Evolutionary conservation across 768 basidiomycete species (phyloP).

Genomic region (Amanita jacksonii): DNA sequence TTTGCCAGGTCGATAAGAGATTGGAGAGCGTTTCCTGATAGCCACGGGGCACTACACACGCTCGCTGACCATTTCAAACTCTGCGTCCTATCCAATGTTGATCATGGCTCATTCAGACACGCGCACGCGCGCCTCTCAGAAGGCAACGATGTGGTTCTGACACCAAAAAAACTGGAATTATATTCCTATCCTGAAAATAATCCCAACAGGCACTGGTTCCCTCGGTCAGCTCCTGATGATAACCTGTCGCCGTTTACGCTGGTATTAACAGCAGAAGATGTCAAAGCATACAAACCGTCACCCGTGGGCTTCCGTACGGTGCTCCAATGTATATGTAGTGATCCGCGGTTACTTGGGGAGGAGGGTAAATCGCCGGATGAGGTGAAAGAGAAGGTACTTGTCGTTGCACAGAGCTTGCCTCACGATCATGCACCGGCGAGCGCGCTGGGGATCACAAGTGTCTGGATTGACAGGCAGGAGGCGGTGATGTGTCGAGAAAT

Average conservation of each 20-base stretch:
- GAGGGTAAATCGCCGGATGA: slow-evolving; percentile 16
- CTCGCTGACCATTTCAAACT: slow-evolving; percentile 60
- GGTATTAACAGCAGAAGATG: slow-evolving; percentile 63
- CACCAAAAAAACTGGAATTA: slow-evolving; percentile 15
- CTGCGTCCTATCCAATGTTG: slow-evolving; percentile 70
- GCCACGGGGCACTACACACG: slow-evolving; percentile 43
- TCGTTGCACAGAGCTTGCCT: slow-evolving; percentile 56
- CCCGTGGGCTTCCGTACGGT: slow-evolving; percentile 42
- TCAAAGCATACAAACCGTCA: slow-evolving; percentile 65
- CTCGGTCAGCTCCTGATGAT: slow-evolving; percentile 24
- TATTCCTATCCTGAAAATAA: slow-evolving; percentile 25
- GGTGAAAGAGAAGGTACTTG: slow-evolving; percentile 41
- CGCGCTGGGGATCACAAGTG: slow-evolving; percentile 42
- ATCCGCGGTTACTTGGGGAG: slow-evolving; percentile 31
- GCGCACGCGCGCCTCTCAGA: slow-evolving; percentile 49
- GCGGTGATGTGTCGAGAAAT: slow-evolving; percentile 34
- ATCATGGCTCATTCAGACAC: slow-evolving; percentile 48
- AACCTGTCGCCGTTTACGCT: slow-evolving; percentile 54
- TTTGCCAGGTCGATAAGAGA: slow-evolving; percentile 53
- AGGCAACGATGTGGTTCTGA: slow-evolving; percentile 13
- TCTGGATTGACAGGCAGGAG: slow-evolving; percentile 57
- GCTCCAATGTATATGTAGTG: slow-evolving; percentile 32
- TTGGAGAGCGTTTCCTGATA: slow-evolving; percentile 66
- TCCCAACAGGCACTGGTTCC: slow-evolving; percentile 33
- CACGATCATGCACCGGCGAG: slow-evolving; percentile 63